Evolutionary conservation across 495 filamentous ascomycete genomes (phyloP).

Genomic region (Ramalina intermedia): DNA sequence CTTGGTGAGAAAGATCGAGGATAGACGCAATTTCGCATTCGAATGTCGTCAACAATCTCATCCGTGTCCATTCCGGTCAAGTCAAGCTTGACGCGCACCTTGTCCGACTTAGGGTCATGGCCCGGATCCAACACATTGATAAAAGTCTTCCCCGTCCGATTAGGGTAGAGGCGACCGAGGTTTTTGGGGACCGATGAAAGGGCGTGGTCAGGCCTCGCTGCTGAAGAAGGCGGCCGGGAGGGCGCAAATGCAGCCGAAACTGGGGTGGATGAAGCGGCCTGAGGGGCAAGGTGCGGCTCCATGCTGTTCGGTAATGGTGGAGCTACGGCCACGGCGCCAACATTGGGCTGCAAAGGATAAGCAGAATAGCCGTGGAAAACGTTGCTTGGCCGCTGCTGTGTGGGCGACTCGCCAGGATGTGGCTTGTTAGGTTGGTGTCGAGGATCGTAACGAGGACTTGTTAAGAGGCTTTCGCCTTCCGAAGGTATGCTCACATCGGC

Average conservation of each 20-base stretch:
- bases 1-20: slow-evolving; percentile 79
- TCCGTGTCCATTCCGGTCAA: slow-evolving; percentile 79
- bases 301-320: slow-evolving; percentile 57
- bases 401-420: slow-evolving; percentile 10
- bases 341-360: slow-evolving; percentile 40
- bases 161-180: slow-evolving; percentile 47
- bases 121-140: slow-evolving; percentile 85
- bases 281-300: slow-evolving; percentile 20
- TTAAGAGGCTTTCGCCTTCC: slow-evolving; percentile 55
- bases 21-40: slow-evolving; percentile 73
- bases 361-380: slow-evolving; percentile 57
- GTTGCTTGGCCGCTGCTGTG: slow-evolving; percentile 58
- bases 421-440: slow-evolving; percentile 7
- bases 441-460: slow-evolving; percentile 9
- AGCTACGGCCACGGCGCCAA: slow-evolving; percentile 50
- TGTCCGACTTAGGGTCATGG: slow-evolving; percentile 33
- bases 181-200: slow-evolving; percentile 28
- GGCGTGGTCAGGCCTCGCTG: slow-evolving; percentile 19
- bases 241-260: slow-evolving; percentile 25
- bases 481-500: slow-evolving; percentile 52
- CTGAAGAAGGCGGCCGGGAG: slow-evolving; percentile 21
- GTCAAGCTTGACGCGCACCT: slow-evolving; percentile 69
- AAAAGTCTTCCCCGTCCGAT: slow-evolving; percentile 43
- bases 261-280: slow-evolving; percentile 26
- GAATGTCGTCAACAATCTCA: slow-evolving; percentile 89